These are phyloP conservation scores for Prunus dulcis DNA, from an alignment of 306 rosid genomes.

Conservation along the genomic window DNA sequence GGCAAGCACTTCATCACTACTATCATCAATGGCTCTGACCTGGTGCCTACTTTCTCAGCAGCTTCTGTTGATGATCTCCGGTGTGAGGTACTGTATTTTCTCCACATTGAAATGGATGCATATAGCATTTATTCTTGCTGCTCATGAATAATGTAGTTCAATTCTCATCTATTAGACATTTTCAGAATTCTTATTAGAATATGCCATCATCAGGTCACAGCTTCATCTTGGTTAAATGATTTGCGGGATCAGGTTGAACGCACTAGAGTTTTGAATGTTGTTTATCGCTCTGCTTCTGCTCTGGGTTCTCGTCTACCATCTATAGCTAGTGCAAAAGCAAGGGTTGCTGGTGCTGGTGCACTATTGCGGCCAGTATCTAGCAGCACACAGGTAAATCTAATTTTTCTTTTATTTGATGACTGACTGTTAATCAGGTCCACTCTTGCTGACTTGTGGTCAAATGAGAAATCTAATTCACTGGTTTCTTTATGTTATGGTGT, in stretches of 20 bases:
- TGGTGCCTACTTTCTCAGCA: constrained; percentile 95
- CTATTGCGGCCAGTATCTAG: constrained; percentile 80
- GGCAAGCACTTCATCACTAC: constrained; percentile 91
- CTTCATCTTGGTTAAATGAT: constrained; percentile 93
- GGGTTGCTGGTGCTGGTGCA: constrained; percentile 89
- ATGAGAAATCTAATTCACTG: not conserved
- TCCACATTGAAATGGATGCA: constrained; percentile 16
- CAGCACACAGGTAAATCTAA: constrained; percentile 75
- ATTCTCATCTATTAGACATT: not conserved
- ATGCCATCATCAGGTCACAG: constrained; percentile 61
- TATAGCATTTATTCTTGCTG: not conserved
- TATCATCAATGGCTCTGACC: constrained; percentile 83
- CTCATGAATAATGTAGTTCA: not conserved
- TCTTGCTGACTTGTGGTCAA: not conserved
- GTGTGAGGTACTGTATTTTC: constrained; percentile 59
- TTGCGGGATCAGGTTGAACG: constrained; percentile 87
- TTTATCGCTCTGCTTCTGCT: constrained; percentile 93
- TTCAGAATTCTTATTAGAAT: constrained; percentile 8
- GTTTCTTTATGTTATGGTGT: not conserved
- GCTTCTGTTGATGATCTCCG: constrained; percentile 90
- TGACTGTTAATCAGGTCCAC: not conserved
- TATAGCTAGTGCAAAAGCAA: constrained; percentile 87
- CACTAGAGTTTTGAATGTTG: constrained; percentile 81
- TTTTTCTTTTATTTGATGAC: constrained; percentile 4
- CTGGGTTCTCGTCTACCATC: constrained; percentile 88